Base-by-base conservation (phyloP, 2,329 filamentous ascomycete species). In the Monilinia polystroma region DNA sequence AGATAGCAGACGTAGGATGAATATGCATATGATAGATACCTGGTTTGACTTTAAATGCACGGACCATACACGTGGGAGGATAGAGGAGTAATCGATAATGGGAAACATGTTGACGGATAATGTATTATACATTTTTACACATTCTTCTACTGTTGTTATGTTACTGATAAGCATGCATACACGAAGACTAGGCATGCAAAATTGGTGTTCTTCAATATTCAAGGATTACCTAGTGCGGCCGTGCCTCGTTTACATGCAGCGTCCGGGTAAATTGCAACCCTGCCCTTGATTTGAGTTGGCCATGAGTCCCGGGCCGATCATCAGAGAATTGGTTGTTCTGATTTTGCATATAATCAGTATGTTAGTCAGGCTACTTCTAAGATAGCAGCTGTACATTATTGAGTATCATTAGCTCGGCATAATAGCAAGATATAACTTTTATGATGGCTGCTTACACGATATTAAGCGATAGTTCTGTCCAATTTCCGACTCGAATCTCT, bases 141-240 rank as follows among this genome's bases (percentile, higher is more conserved):
- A 23, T 11, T 41, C 35, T n/a, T 20, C n/a, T 38, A 38, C 47
- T 29, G n/a, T 26, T 59, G 12, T 18, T 3, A 56, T 52, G 4
- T 41, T 11, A 52, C n/a, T 52, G 63, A 65, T 65, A 58, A 59
- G 32, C 32, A 12, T 60, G 59, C 59, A 63, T 66, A 62, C 64
- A 66, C 64, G 64, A 66, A 53, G 32, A 45, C 56, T 54, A 38
- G 55, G 47, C 47, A 62, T 54, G 35, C 55, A 12, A 12, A 62
- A 66, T 32, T 63, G 35, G 8, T 43, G 26, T 35, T 41, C 32
- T 41, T 43, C 7, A 41, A 18, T 49, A 11, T 58, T 11, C 41
- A 65, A 32, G 32, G 43, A 49, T 51, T 54, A 29, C 29, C 29
- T 29, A 41, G n/a, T 47, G 47, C 23, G 54, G 23, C 32, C 16